A percentile compares a stretch with the other conserved stretches of the same genome.
Conservation (phyloP, 2,329 filamentous ascomycete species). For the Pestalotiopsis sp. region DNA sequence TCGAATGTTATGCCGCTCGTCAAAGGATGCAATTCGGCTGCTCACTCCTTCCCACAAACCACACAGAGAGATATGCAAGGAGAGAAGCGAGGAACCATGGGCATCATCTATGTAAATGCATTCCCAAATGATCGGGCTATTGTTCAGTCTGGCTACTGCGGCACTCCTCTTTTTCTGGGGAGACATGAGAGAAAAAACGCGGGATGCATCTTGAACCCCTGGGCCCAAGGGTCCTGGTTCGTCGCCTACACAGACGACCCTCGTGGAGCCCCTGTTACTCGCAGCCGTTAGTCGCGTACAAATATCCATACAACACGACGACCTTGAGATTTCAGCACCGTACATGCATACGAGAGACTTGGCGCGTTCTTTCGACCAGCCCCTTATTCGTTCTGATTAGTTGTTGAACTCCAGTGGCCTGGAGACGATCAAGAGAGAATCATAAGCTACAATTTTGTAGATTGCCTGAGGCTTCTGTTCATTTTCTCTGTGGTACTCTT, state of each 20-base stretch:
- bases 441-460: too few relatives aligned
- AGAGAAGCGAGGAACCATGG: not conserved
- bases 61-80: not conserved
- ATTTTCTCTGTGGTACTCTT: too few relatives aligned
- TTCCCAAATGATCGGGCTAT: not conserved
- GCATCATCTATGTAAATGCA: constrained; percentile 2
- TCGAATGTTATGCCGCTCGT: not conserved
- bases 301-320: not conserved
- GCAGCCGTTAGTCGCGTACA: not conserved
- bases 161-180: not conserved
- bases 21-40: not conserved
- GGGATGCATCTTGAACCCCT: not conserved
- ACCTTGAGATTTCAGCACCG: not conserved
- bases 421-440: too few relatives aligned
- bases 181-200: not conserved
- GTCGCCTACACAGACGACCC: not conserved
- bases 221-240: not conserved
- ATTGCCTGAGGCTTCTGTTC: too few relatives aligned
- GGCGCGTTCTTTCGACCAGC: too few relatives aligned
- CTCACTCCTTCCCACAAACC: not conserved
- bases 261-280: constrained; percentile 9
- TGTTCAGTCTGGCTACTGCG: not conserved
- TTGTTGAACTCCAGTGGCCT: not conserved
- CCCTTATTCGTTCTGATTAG: not conserved
- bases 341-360: too few relatives aligned